Percentiles rank a stretch among this genome's conserved stretches.
phyloP scores from a whole-genome alignment of 148 eudicot genomes.

The Rhododendron ferrugineum region DNA sequence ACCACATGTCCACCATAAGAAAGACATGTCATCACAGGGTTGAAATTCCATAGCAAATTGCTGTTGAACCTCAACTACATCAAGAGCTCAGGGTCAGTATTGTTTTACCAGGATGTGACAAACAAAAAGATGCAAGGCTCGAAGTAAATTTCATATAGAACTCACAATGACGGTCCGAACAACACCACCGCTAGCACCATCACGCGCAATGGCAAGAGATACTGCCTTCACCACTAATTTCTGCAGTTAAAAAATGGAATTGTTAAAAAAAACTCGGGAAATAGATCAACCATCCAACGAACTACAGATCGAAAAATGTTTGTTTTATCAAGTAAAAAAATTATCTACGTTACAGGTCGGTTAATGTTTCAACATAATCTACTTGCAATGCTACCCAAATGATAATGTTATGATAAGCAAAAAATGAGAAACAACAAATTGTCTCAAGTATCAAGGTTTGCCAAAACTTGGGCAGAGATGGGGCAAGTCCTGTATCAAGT shows the following conservation, averaged over 20 bases:
- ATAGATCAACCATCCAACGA: not conserved
- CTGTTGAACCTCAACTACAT: not conserved
- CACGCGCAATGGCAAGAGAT: constrained; percentile 97
- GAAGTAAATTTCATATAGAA: not conserved
- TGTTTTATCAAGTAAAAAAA: not conserved
- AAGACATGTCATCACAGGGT: not conserved
- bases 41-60: not conserved
- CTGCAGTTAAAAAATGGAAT: constrained; percentile 30
- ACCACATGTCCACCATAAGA: not conserved
- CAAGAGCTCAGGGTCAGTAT: not conserved
- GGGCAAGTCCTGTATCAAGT: not conserved
- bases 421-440: not conserved
- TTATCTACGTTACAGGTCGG: not conserved
- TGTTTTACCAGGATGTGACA: not conserved
- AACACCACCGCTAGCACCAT: constrained; percentile 98
- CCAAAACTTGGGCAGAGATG: not conserved
- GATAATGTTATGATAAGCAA: not conserved
- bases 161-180: constrained; percentile 90
- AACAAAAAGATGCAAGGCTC: not conserved
- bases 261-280: not conserved
- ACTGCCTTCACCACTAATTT: constrained; percentile 85
- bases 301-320: not conserved
- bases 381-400: not conserved
- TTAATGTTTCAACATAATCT: not conserved
- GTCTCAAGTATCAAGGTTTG: not conserved